phyloP scores from a whole-genome alignment of 2,329 filamentous ascomycete genomes.

The Botrytis squamosa region DNA sequence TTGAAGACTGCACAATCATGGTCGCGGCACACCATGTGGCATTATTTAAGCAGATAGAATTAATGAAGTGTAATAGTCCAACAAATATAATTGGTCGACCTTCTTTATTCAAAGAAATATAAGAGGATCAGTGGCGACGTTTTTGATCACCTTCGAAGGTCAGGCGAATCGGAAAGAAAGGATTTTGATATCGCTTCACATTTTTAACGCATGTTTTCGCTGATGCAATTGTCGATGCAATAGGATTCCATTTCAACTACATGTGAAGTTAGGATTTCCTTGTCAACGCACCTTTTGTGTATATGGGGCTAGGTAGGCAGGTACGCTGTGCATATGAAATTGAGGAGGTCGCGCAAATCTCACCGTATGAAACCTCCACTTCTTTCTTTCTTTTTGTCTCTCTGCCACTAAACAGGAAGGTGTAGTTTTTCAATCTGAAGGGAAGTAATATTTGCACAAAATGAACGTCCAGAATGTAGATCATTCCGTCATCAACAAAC shows the following conservation, averaged over 20 bases:
- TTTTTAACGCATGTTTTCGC: background rate
- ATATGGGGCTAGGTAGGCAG: too few species aligned
- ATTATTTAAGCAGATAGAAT: background rate
- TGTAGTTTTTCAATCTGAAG: background rate
- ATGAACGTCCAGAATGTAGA: background rate
- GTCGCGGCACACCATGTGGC: slow-evolving; percentile 38
- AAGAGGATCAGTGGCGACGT: background rate
- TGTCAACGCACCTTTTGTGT: accelerated
- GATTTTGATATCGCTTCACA: background rate
- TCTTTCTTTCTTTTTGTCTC: background rate
- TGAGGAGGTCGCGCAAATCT: background rate
- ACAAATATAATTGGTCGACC: background rate
- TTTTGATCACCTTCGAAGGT: accelerated
- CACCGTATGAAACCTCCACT: background rate
- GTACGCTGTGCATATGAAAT: background rate
- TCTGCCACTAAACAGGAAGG: background rate
- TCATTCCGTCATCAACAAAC: background rate
- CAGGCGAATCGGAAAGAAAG: background rate
- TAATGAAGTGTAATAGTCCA: background rate
- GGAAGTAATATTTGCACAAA: background rate
- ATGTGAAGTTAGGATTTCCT: background rate
- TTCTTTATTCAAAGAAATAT: slow-evolving; percentile 39
- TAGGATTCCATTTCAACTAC: background rate
- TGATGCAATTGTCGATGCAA: background rate
- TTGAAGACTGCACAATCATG: slow-evolving; percentile 54